Percentiles rank a stretch among this genome's conserved stretches.
These are phyloP conservation scores for Kodamaea kaohsiungensis DNA, from an alignment of 805 yeast genomes.

Conservation along the genomic window DNA sequence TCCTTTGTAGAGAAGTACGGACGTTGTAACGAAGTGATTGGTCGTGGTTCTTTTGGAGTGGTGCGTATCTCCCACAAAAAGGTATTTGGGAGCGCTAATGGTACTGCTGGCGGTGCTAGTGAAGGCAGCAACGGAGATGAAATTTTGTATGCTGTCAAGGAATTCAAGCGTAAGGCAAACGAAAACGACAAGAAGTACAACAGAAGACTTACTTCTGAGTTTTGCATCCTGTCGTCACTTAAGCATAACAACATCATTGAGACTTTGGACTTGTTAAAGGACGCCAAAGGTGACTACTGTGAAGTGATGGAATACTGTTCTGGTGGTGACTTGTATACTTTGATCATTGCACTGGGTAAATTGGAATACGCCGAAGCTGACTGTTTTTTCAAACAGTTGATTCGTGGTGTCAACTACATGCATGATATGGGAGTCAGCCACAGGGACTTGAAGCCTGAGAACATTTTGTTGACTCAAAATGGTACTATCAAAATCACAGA, in stretches of 20 bases:
- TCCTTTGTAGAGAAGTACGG: slow-evolving; percentile 90
- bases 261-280: slow-evolving; percentile 74
- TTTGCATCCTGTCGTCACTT: slow-evolving; percentile 76
- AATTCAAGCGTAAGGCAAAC: slow-evolving; percentile 62
- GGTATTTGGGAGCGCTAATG: slow-evolving; percentile 14
- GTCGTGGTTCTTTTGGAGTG: slow-evolving; percentile 92
- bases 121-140: slow-evolving; percentile 29
- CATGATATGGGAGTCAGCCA: slow-evolving; percentile 90
- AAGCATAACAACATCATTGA: slow-evolving; percentile 77
- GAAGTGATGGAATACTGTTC: slow-evolving; percentile 85
- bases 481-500: slow-evolving; percentile 83
- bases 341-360: slow-evolving; percentile 75
- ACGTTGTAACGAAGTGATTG: slow-evolving; percentile 90
- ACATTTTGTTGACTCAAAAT: slow-evolving; percentile 66
- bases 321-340: slow-evolving; percentile 78
- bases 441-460: slow-evolving; percentile 88
- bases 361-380: slow-evolving; percentile 83
- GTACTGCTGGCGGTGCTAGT: slow-evolving; percentile 9
- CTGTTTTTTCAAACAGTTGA: slow-evolving; percentile 83
- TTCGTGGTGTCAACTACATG: slow-evolving; percentile 83
- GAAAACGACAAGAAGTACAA: slow-evolving; percentile 70
- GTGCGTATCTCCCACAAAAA: slow-evolving; percentile 86
- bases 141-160: slow-evolving; percentile 79
- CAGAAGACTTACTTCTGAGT: slow-evolving; percentile 75
- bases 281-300: slow-evolving; percentile 79